These are phyloP conservation scores for Tetrahymena borealis DNA, from an alignment of 73 alveolate genomes.

Conservation along the genomic window DNA sequence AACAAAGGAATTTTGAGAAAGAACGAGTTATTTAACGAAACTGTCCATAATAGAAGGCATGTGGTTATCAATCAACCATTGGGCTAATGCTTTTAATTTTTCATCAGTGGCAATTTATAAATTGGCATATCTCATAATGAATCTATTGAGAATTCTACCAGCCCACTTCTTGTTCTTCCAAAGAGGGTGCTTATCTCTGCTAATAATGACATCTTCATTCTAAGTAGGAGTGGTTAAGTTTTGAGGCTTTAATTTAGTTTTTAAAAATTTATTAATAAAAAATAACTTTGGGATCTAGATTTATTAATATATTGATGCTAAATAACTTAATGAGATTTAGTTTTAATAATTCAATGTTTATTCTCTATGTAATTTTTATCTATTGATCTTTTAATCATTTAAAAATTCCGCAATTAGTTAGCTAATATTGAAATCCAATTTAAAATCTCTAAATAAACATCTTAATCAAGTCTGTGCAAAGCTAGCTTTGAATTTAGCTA, in stretches of 20 bases:
- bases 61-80: background rate
- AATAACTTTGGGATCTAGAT: background rate
- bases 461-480: too few relatives aligned
- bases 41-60: background rate
- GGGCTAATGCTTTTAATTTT: background rate
- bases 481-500: too few relatives aligned
- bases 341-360: background rate
- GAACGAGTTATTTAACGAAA: background rate
- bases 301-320: background rate
- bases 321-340: too few relatives aligned
- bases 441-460: too few relatives aligned
- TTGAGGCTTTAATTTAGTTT: background rate
- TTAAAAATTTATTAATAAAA: background rate
- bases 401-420: background rate
- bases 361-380: too few relatives aligned
- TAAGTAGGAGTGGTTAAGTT: background rate
- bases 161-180: background rate
- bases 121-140: background rate
- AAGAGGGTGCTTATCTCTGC: background rate
- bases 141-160: background rate
- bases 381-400: too few relatives aligned
- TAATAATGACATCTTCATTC: background rate
- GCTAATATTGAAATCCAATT: too few relatives aligned
- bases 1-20: background rate
- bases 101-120: background rate